Conservation (phyloP, 495 filamentous ascomycete species). For the Daldinia grandis region DNA sequence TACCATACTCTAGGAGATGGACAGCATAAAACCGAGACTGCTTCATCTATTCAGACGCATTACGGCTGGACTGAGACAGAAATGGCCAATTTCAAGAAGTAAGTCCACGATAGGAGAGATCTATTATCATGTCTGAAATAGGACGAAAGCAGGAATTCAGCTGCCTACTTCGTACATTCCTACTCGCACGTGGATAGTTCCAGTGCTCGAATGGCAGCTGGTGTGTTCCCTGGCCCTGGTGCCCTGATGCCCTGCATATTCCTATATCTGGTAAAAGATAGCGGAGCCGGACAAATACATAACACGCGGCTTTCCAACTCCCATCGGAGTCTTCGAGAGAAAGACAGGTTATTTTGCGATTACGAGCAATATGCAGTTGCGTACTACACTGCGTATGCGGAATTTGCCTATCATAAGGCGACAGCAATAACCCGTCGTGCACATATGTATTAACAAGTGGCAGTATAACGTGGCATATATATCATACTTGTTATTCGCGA, state of each 20-base stretch:
- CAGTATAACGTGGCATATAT: conserved; percentile 37
- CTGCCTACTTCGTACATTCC: conserved; percentile 2
- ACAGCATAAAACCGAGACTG: conserved; percentile 23
- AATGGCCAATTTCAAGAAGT: conserved; percentile 21
- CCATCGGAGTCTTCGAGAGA: conserved; percentile 14
- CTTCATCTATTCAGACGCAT: conserved; percentile 12
- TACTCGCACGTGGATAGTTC: neutral
- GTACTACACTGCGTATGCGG: neutral
- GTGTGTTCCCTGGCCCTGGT: neutral
- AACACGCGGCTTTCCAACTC: conserved; percentile 13
- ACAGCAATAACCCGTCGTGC: conserved; percentile 15
- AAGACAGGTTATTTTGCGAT: conserved; percentile 6
- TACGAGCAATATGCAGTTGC: neutral
- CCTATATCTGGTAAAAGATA: conserved; percentile 9
- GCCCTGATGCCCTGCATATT: neutral
- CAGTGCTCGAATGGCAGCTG: conserved; percentile 16
- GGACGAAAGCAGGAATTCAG: conserved; percentile 17
- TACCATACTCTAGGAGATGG: neutral
- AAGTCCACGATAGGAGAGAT: conserved; percentile 16
- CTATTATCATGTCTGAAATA: conserved; percentile 1
- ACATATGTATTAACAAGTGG: conserved; percentile 37
- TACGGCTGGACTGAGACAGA: conserved; percentile 2
- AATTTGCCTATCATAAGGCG: conserved; percentile 27
- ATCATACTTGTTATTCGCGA: conserved; percentile 26
- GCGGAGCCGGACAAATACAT: conserved; percentile 32